Conservation (phyloP, 2,329 filamentous ascomycete genomes). For the Leptosphaerulina australis region DNA sequence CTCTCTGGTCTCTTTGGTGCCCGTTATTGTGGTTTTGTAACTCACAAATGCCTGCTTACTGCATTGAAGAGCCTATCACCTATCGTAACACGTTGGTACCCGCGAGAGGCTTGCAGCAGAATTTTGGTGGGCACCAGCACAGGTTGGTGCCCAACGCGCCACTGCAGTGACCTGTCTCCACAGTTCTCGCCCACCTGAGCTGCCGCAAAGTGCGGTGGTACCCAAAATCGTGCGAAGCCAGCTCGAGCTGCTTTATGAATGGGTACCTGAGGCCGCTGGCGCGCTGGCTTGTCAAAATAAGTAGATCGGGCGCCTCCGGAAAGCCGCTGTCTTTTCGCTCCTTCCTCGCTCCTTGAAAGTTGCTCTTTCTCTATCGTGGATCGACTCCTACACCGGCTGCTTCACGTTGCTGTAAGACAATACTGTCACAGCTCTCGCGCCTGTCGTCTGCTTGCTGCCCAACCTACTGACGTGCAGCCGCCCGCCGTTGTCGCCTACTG, state of each 20-base stretch:
- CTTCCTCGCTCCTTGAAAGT: constrained; percentile 20
- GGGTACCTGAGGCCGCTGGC: constrained; percentile 32
- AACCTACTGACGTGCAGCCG: constrained; percentile 44
- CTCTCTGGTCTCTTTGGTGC: not conserved
- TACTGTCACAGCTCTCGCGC: constrained; percentile 17
- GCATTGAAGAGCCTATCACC: not conserved
- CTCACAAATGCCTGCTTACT: not conserved
- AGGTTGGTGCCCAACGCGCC: constrained; percentile 40
- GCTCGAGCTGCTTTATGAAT: constrained; percentile 31
- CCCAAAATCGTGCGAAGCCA: constrained; percentile 34
- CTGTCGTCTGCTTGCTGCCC: constrained; percentile 37
- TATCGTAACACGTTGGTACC: constrained; percentile 17
- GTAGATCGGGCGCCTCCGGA: constrained; percentile 36
- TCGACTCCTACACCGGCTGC: constrained; percentile 8
- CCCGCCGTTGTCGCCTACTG: constrained; percentile 27
- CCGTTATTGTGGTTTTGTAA: not conserved
- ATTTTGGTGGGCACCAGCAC: constrained; percentile 23
- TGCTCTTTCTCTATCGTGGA: constrained; percentile 17
- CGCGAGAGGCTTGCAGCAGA: constrained; percentile 15
- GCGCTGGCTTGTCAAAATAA: constrained; percentile 29
- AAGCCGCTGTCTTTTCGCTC: constrained; percentile 19
- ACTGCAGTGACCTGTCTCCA: constrained; percentile 30
- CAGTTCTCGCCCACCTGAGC: constrained; percentile 33
- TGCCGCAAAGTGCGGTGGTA: constrained; percentile 33
- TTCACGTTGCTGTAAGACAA: constrained; percentile 25